Conservation (phyloP, 257 asterid species). For the Salvia splendens region DNA sequence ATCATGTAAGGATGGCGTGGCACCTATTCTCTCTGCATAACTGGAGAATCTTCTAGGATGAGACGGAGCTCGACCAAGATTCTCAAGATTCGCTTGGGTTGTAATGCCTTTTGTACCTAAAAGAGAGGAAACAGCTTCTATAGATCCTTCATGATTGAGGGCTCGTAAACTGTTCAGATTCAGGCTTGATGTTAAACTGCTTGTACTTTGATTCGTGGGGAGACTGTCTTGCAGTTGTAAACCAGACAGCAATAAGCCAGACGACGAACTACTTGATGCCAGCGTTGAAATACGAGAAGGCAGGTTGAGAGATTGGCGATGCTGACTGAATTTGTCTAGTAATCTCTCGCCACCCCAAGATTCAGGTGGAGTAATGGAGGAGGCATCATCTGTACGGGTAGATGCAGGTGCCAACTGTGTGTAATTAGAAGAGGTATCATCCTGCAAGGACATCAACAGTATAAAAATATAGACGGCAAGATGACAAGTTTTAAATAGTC, state of each 20-base stretch:
- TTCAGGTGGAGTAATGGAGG: slow-evolving; percentile 90
- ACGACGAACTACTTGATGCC: slow-evolving; percentile 55
- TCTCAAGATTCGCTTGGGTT: slow-evolving; percentile 55
- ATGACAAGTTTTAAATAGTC: slow-evolving; percentile 25
- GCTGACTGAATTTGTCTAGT: slow-evolving; percentile 63
- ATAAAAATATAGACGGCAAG: slow-evolving; percentile 30
- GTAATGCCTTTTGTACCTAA: slow-evolving; percentile 45
- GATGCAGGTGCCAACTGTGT: slow-evolving; percentile 62
- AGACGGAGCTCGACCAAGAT: slow-evolving; percentile 58
- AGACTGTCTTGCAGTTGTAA: slow-evolving; percentile 62
- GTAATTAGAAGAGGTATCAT: slow-evolving; percentile 52
- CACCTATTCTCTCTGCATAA: slow-evolving; percentile 94
- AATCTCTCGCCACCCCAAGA: slow-evolving; percentile 94
- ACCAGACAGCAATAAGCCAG: slow-evolving; percentile 64
- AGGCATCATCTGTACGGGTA: slow-evolving; percentile 53
- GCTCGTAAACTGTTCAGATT: slow-evolving; percentile 51
- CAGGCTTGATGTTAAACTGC: slow-evolving; percentile 55
- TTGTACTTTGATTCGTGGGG: slow-evolving; percentile 50
- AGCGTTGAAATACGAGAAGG: slow-evolving; percentile 68
- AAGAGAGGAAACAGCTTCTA: slow-evolving; percentile 58
- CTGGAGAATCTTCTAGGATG: slow-evolving; percentile 73
- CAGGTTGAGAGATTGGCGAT: slow-evolving; percentile 62
- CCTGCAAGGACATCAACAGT: slow-evolving; percentile 51
- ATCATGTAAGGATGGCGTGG: slow-evolving; percentile 61
- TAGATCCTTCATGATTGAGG: slow-evolving; percentile 54